Conservation (phyloP, 331 rosid genomes). For the Cydonia oblonga region DNA sequence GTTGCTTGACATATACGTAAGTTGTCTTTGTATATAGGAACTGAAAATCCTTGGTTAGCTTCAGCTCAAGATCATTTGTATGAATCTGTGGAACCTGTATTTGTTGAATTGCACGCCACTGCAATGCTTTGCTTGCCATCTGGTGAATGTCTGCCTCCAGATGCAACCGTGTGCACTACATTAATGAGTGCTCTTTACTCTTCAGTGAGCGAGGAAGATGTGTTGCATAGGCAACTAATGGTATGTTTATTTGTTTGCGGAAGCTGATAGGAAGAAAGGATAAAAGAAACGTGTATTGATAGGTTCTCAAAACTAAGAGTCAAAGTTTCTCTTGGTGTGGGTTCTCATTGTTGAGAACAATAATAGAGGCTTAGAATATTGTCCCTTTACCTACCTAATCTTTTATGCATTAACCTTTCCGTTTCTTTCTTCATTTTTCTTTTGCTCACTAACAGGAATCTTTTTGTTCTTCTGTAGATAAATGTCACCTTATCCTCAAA, state of each 20-base stretch:
- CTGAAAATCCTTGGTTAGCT: conserved; percentile 66
- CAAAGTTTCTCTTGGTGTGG: background rate
- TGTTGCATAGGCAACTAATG: conserved; percentile 51
- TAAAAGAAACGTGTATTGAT: background rate
- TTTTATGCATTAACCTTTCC: conserved; percentile 1
- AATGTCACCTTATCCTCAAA: conserved; percentile 60
- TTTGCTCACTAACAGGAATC: conserved; percentile 8
- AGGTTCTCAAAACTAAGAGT: background rate
- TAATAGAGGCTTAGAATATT: background rate
- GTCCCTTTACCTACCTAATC: background rate
- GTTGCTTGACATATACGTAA: conserved; percentile 6
- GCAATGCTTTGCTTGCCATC: conserved; percentile 89
- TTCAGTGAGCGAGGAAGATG: conserved; percentile 60
- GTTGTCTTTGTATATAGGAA: conserved; percentile 36
- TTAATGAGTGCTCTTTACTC: conserved; percentile 77
- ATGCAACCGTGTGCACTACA: conserved; percentile 79
- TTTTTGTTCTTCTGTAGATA: conserved; percentile 32
- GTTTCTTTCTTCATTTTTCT: background rate
- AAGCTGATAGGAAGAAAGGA: background rate
- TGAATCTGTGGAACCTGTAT: conserved; percentile 50
- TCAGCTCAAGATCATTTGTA: conserved; percentile 26
- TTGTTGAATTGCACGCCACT: conserved; percentile 79
- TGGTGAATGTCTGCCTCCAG: conserved; percentile 91
- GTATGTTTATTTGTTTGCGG: conserved; percentile 30
- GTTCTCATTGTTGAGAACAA: background rate